Evolutionary conservation across 2,329 filamentous ascomycete species (phyloP).

Genomic region (Akanthomyces uredinophilus): DNA sequence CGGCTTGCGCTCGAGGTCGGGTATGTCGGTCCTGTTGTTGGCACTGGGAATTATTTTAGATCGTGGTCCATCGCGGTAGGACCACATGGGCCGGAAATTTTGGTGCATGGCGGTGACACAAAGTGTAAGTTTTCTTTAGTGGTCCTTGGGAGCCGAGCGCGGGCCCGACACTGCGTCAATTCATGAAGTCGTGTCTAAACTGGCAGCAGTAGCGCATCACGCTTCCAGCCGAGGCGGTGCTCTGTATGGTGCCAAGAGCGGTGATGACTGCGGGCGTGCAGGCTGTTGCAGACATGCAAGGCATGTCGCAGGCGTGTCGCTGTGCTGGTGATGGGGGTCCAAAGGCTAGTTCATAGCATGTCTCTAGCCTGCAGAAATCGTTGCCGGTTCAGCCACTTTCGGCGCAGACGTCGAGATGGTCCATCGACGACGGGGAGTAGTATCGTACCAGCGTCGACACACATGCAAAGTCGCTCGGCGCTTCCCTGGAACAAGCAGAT

Average conservation of each 20-base stretch:
- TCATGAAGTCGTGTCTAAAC: not conserved
- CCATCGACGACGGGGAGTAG: not conserved
- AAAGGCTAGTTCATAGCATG: not conserved
- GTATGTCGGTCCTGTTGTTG: not conserved
- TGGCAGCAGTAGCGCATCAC: constrained; percentile 6
- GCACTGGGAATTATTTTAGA: not conserved
- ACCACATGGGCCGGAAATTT: not conserved
- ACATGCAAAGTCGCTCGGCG: no score
- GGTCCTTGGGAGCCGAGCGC: not conserved
- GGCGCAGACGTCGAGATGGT: not conserved
- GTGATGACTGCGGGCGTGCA: not conserved
- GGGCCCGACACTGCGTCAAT: not conserved
- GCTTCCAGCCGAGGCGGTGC: not conserved
- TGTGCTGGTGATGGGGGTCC: not conserved
- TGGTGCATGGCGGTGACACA: not conserved
- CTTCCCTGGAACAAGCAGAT: no score
- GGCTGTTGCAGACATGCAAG: not conserved
- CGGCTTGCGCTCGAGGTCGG: not conserved
- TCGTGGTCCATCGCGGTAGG: not conserved
- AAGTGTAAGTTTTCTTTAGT: not conserved
- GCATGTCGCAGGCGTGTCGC: not conserved
- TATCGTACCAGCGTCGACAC: no score
- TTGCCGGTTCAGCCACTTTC: not conserved
- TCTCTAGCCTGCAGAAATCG: not conserved
- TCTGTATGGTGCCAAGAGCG: not conserved